Evolutionary conservation across 495 filamentous ascomycete species (phyloP).

Genomic region (Penicillium coprophilum): DNA sequence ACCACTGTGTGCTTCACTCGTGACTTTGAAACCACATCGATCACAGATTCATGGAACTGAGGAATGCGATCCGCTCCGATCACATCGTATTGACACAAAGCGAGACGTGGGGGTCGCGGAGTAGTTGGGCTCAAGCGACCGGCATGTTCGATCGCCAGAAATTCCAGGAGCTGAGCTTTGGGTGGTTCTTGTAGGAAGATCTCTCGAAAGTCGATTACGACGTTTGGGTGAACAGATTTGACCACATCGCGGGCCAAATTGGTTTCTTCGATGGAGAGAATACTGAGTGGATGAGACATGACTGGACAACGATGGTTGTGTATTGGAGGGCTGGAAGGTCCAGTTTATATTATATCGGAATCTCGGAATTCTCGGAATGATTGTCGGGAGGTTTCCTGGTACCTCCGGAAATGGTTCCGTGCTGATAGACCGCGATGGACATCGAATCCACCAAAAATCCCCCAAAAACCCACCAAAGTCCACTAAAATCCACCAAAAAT

Average conservation of each 20-base stretch:
- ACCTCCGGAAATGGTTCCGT: conserved; percentile 3
- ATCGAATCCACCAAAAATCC: neutral
- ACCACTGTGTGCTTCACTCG: conserved; percentile 54
- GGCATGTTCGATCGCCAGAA: conserved; percentile 51
- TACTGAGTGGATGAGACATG: conserved; percentile 48
- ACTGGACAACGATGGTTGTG: neutral
- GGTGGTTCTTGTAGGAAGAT: conserved; percentile 54
- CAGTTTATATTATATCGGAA: conserved; percentile 5
- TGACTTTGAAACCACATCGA: conserved; percentile 54
- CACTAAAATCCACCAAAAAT: too few species aligned
- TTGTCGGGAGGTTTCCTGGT: neutral
- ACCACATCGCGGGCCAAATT: conserved; percentile 50
- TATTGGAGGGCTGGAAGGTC: neutral
- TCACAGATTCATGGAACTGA: conserved; percentile 60
- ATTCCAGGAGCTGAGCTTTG: conserved; percentile 47
- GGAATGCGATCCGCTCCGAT: conserved; percentile 56
- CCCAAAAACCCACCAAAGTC: too few species aligned
- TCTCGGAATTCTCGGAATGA: conserved; percentile 10
- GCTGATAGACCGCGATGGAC: neutral
- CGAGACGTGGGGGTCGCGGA: conserved; percentile 55
- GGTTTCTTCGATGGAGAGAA: conserved; percentile 49
- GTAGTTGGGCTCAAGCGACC: conserved; percentile 47
- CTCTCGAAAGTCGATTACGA: conserved; percentile 52
- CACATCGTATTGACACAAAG: conserved; percentile 66
- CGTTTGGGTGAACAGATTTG: conserved; percentile 38